phyloP scores from a whole-genome alignment of 805 yeast species.

The Nakazawaea populi region DNA sequence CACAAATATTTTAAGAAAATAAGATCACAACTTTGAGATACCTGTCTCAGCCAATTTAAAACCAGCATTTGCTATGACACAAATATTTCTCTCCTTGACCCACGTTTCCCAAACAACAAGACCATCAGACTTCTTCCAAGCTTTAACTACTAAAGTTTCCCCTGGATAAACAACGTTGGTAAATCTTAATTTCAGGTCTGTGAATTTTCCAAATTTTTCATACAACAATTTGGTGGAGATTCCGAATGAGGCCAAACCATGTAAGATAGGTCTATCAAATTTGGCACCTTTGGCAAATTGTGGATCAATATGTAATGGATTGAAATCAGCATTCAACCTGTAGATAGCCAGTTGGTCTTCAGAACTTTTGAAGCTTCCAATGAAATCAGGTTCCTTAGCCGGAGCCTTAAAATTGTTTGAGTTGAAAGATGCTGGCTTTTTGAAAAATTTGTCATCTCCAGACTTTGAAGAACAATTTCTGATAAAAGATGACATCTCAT shows the following conservation, averaged over 20 bases:
- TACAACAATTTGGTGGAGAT: conserved; percentile 67
- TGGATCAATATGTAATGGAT: conserved; percentile 95
- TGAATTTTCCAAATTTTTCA: conserved; percentile 76
- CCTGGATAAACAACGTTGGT: conserved; percentile 94
- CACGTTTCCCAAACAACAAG: conserved; percentile 73
- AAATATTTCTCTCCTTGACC: conserved; percentile 68
- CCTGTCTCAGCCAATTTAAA: conserved; percentile 33
- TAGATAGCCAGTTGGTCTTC: conserved; percentile 83
- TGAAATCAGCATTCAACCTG: conserved; percentile 89
- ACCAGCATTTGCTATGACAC: conserved; percentile 86
- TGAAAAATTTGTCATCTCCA: conserved; percentile 39
- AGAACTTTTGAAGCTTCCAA: conserved; percentile 48
- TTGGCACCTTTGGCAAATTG: conserved; percentile 81
- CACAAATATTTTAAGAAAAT: background rate
- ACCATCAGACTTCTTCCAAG: conserved; percentile 75
- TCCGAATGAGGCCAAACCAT: conserved; percentile 89
- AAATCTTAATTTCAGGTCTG: conserved; percentile 85
- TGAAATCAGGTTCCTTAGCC: conserved; percentile 59
- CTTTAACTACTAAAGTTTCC: conserved; percentile 71
- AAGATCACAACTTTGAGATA: conserved; percentile 17
- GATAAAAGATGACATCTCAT: conserved; percentile 80
- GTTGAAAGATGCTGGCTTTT: conserved; percentile 54
- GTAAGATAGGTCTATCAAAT: conserved; percentile 82
- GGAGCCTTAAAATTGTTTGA: conserved; percentile 61
- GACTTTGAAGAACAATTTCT: conserved; percentile 65